These are phyloP conservation scores for Fusarium annulatum DNA, from an alignment of 2,329 filamentous ascomycete species.

Conservation along the genomic window DNA sequence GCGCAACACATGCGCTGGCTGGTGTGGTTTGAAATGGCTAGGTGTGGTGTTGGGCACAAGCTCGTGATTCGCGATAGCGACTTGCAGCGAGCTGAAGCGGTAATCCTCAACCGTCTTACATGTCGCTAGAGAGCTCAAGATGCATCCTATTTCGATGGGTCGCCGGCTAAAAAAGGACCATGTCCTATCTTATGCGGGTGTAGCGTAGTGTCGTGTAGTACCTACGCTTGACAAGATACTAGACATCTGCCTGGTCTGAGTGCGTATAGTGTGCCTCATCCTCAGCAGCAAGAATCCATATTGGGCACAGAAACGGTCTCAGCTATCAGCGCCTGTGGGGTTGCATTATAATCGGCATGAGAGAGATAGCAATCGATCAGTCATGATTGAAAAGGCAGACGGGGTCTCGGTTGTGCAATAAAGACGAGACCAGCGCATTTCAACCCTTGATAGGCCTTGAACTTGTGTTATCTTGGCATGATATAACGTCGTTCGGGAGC, in stretches of 20 bases:
- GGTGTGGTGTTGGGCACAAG: conserved; percentile 14
- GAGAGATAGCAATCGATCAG: conserved; percentile 10
- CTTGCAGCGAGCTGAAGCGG: conserved; percentile 30
- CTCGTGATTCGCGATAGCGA: conserved; percentile 19
- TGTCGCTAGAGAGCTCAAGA: neutral
- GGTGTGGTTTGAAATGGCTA: conserved; percentile 13
- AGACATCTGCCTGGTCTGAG: conserved; percentile 31
- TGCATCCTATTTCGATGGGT: conserved; percentile 1
- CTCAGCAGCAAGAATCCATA: conserved; percentile 24
- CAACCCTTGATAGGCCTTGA: neutral
- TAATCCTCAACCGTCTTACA: conserved; percentile 2
- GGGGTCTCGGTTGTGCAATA: neutral
- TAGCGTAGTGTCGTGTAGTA: conserved; percentile 13
- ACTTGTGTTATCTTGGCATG: conserved; percentile 10
- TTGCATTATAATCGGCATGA: conserved; percentile 5
- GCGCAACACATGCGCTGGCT: conserved; percentile 24
- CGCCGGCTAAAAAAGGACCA: conserved; percentile 29
- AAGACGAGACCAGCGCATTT: neutral
- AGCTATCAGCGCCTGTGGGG: conserved; percentile 35
- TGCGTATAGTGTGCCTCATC: conserved; percentile 16
- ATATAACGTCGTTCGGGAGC: conserved; percentile 1
- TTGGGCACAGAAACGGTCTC: conserved; percentile 37
- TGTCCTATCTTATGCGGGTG: conserved; percentile 13
- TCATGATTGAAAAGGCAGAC: neutral
- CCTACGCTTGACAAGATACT: conserved; percentile 27